These are phyloP conservation scores for Piper betle DNA, from an alignment of 164 flowering plant genomes.

Conservation along the genomic window DNA sequence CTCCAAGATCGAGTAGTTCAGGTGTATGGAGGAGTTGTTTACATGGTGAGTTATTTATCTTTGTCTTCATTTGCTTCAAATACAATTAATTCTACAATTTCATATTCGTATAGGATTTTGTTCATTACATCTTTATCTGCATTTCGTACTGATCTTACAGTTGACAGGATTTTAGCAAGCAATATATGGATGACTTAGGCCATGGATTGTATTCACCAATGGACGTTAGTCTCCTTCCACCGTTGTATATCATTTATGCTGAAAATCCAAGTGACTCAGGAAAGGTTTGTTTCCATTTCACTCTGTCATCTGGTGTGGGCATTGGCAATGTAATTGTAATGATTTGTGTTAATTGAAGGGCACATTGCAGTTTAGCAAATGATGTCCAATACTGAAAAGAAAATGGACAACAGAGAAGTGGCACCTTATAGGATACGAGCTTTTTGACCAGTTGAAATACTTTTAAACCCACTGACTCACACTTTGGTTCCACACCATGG, in stretches of 20 bases:
- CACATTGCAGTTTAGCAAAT: not conserved
- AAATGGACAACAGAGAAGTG: no score
- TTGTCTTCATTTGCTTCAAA: no score
- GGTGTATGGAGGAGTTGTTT: slow-evolving; percentile 95
- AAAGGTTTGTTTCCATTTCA: slow-evolving; percentile 38
- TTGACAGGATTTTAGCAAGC: slow-evolving; percentile 69
- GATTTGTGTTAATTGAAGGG: not conserved
- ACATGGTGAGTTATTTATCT: slow-evolving; percentile 39
- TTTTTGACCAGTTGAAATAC: no score
- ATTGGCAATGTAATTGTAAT: no score
- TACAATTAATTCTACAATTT: no score
- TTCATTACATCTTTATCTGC: not conserved
- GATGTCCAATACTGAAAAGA: no score
- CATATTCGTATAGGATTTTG: not conserved
- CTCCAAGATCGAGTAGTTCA: slow-evolving; percentile 97
- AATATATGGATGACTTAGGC: slow-evolving; percentile 65
- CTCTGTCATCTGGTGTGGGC: no score
- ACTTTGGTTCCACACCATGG: no score
- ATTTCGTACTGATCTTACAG: not conserved
- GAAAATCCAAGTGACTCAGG: slow-evolving; percentile 99
- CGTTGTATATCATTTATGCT: slow-evolving; percentile 81
- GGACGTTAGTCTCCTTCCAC: slow-evolving; percentile 75
- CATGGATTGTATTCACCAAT: slow-evolving; percentile 71
- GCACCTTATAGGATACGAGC: no score
- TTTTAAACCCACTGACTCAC: no score